Base-by-base conservation (phyloP, 192 early-diverging fungal genomes). In the Podila epicladia region DNA sequence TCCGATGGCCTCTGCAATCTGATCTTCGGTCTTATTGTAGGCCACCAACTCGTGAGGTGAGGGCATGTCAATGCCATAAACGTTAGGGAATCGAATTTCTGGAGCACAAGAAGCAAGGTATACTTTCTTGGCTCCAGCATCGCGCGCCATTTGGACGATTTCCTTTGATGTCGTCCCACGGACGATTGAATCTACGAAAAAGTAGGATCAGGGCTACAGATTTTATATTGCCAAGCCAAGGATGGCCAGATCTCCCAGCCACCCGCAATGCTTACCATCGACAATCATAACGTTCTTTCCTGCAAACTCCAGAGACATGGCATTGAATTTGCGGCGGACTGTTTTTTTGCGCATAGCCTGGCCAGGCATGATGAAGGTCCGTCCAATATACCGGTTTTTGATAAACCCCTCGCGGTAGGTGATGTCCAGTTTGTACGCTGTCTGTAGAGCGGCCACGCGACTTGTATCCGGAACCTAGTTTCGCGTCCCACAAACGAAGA, bases 61-160 rank as follows among this genome's bases (percentile, higher is more conserved):
- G 28, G 98, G 98, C 97, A 99, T 99, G 76, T 99, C 97, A 84
- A 99, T 99, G 72, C 98, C 98, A 82, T 99, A 99, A 45, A 99
- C 98, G 86, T 99, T 99, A 68, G 97, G 97, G 88, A 89, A 97
- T 88, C 96, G 90, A 63, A 99, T 94, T 63, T 97, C 89, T 41
- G 98, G 98, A 0, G 98, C 93, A 58, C 97, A 98, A 19, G 98
- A 99, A 7, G 98, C 98, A 86, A 99, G 96, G 86, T 99, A 99
- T 15, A 99, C 97, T 86, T 99, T 99, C 73, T 94, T 95, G 49
- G 98, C 98, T 62, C 98, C 98, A 62, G 94, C 93, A 50, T 99
- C 98, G 58, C 98, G 93, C 5, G 98, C 98, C 98, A 99, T 99
- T 83, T 96, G 94, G 61, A 99, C 93, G 83, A 99, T 99, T 85